Evolutionary conservation across 768 basidiomycete species (phyloP), one percentile per base, ranked within the genome.

Genomic region (Mycena haematopus): DNA sequence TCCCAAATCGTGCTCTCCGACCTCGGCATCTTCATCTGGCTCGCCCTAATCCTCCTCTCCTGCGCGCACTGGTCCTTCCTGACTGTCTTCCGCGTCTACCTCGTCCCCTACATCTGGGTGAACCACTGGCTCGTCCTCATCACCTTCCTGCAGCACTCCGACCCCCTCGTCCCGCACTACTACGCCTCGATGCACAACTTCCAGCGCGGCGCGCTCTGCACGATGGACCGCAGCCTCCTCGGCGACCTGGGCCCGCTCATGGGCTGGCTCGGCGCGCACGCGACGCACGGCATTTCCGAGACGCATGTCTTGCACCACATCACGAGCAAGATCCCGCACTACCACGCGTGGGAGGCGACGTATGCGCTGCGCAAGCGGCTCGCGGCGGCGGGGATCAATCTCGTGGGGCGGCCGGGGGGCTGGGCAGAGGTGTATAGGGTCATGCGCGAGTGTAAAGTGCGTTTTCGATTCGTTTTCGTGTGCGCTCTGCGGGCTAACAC

Each of bases 1-100:
- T 73, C 73, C 47, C 90, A 96, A 69, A 79, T 99, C 72, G 67
- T 96, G 69, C 67, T 90, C 49, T 98, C 96, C 22, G 92, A 93
- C 72, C 63, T 96, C 64, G 96, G 96, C 66, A 79, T 97, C 73
- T 54, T 89, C 54, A 66, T 94, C 66, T 92, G 92, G 89, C 70
- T 93, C 55, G 81, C 73, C 58, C 84, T 75, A 15, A 63, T 97
- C 57, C 76, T 66, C 29, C 75, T 75, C 52, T 86, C 86, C 68
- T 82, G 86, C 66, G 78, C 83, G 73, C 74, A 81, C 55, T 86
- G 81, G 56, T 89, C 92, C 35, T 90, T 94, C 78, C 72, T 75
- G 49, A 85, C 85, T 58, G 89, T 96, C 56, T 85, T 93, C 78
- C 84, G 86, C 68, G 76, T 90, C 65, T 99, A 98, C 76, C 74